Conservation (phyloP, 208 protist genomes). For the Leishmania mexicana region DNA sequence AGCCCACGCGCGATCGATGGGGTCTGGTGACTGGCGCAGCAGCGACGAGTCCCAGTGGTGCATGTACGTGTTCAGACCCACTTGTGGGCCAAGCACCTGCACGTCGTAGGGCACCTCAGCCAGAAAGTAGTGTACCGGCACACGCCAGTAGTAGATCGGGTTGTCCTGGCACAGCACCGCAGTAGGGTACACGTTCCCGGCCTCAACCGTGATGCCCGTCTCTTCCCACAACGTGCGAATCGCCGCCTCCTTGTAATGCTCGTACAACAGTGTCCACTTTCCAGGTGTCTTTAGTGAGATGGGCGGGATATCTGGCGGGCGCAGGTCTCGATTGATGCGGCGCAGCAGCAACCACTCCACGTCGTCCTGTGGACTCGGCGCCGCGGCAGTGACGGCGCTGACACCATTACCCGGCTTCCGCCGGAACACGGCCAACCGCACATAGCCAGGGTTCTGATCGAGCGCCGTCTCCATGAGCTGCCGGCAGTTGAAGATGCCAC, state of each 20-base stretch:
- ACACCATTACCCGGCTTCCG: constrained; percentile 37
- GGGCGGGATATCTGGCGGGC: constrained; percentile 88
- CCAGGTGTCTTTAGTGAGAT: constrained; percentile 92
- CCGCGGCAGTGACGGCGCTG: constrained; percentile 1
- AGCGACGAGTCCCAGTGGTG: constrained; percentile 77
- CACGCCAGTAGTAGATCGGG: constrained; percentile 86
- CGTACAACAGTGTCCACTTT: constrained; percentile 90
- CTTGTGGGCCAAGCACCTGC: constrained; percentile 79
- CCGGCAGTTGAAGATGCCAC: constrained; percentile 87
- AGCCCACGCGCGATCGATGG: constrained; percentile 89
- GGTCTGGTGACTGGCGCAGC: constrained; percentile 86
- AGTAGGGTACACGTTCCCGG: constrained; percentile 66
- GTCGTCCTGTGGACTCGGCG: constrained; percentile 18
- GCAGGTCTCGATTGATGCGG: constrained; percentile 89
- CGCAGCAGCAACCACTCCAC: constrained; percentile 91
- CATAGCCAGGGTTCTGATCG: constrained; percentile 81
- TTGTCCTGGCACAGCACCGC: constrained; percentile 56
- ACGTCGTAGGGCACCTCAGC: constrained; percentile 86
- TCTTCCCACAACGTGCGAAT: constrained; percentile 90
- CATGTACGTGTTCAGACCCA: constrained; percentile 79
- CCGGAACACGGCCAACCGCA: constrained; percentile 87
- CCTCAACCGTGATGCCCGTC: constrained; percentile 86
- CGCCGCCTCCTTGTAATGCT: constrained; percentile 89
- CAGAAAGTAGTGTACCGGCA: constrained; percentile 89
- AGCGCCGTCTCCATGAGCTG: constrained; percentile 85